Evolutionary conservation across 495 filamentous ascomycete species (phyloP).

Genomic region (Hypoxylon intermedium): DNA sequence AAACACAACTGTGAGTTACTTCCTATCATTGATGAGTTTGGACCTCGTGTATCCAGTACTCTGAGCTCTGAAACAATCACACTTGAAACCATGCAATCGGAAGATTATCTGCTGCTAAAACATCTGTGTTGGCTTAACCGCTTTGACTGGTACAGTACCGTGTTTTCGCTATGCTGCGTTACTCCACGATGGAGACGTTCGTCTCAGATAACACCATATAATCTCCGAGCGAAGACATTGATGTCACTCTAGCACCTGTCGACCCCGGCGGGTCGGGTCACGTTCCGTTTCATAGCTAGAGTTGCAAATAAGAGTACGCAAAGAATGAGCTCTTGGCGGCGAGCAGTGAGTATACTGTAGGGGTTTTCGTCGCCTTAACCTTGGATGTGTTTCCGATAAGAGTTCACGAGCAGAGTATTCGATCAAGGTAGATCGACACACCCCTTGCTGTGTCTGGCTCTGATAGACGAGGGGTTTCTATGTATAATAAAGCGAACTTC

Average conservation of each 20-base stretch:
- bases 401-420: background rate
- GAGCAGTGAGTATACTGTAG: no score
- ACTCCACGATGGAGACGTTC: background rate
- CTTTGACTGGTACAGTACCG: background rate
- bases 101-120: background rate
- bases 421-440: background rate
- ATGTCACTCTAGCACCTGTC: background rate
- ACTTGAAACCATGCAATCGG: constrained; percentile 3
- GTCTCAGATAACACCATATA: background rate
- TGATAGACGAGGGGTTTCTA: no score
- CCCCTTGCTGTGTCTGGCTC: no score
- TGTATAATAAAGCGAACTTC: background rate
- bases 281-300: background rate
- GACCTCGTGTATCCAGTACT: no score
- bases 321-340: background rate
- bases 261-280: constrained; percentile 10
- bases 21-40: background rate
- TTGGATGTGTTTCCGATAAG: background rate
- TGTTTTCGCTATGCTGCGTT: background rate
- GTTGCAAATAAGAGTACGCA: background rate
- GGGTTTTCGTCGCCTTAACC: background rate
- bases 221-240: constrained; percentile 14
- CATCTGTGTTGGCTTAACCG: background rate
- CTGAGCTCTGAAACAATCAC: constrained; percentile 12
- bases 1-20: no score